Evolutionary conservation across 106 monocot genomes (phyloP).

Genomic region (Allium sativum): DNA sequence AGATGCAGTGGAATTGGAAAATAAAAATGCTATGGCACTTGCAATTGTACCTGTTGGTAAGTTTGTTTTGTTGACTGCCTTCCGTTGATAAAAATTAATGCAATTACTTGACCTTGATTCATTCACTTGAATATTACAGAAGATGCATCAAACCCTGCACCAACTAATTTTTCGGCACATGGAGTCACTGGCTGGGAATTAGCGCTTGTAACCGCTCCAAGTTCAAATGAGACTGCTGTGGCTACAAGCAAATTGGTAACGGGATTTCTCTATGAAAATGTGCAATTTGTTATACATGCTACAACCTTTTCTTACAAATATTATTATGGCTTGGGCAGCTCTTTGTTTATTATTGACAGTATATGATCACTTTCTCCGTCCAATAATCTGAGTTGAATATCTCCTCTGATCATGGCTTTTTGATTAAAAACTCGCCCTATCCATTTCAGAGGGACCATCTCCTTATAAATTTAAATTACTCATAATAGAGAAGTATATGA

Average conservation of each 20-base stretch:
- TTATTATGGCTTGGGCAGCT: neutral
- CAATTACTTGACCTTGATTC: neutral
- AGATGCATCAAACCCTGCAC: conserved; percentile 24
- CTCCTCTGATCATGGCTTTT: too few species aligned
- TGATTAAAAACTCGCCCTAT: too few species aligned
- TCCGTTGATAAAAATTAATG: neutral
- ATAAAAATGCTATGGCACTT: conserved; percentile 80
- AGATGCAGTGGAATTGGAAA: conserved; percentile 42
- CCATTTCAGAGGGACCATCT: too few species aligned
- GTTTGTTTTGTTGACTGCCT: neutral
- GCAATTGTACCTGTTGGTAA: conserved; percentile 92
- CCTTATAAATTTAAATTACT: too few species aligned
- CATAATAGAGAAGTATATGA: too few species aligned
- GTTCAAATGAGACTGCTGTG: conserved; percentile 67
- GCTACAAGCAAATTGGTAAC: conserved; percentile 74
- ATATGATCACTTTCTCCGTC: too few species aligned
- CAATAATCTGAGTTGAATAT: too few species aligned
- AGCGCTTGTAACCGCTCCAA: conserved; percentile 77
- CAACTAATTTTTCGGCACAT: conserved; percentile 20
- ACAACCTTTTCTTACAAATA: neutral
- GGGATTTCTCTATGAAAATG: neutral
- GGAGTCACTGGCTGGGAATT: conserved; percentile 81
- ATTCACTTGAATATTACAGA: conserved; percentile 29
- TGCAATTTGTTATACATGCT: neutral
- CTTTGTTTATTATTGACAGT: too few species aligned